A percentile compares a stretch with the other conserved stretches of the same genome.
These are phyloP conservation scores for Monosporascus sp. DNA, from an alignment of 2,329 filamentous ascomycete species.

Conservation along the genomic window DNA sequence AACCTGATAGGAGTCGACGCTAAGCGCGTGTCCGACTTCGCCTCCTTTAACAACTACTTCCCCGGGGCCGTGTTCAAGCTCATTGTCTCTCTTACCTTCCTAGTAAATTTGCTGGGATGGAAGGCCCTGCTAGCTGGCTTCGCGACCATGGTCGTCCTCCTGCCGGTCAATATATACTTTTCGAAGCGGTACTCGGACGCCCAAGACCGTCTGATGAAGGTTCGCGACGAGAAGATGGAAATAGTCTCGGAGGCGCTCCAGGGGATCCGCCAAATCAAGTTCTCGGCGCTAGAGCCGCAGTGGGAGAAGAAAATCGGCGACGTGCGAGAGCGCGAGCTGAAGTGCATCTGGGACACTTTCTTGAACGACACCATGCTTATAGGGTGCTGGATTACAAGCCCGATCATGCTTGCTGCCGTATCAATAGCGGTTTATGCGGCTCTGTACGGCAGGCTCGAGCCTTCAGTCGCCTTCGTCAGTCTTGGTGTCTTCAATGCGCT, in stretches of 20 bases:
- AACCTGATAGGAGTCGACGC: slow-evolving; percentile 76
- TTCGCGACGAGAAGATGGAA: slow-evolving; percentile 68
- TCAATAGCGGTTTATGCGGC: slow-evolving; percentile 65
- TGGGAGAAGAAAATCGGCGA: slow-evolving; percentile 68
- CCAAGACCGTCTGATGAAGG: slow-evolving; percentile 68
- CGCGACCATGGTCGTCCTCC: slow-evolving; percentile 55
- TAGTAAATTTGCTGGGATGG: slow-evolving; percentile 69
- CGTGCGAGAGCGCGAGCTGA: slow-evolving; percentile 62
- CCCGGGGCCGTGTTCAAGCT: slow-evolving; percentile 58
- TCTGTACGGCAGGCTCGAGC: slow-evolving; percentile 56
- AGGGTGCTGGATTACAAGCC: slow-evolving; percentile 67
- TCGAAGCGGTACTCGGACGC: slow-evolving; percentile 59
- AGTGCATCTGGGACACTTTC: slow-evolving; percentile 62
- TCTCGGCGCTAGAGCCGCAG: slow-evolving; percentile 67
- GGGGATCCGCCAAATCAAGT: slow-evolving; percentile 81
- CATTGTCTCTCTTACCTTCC: slow-evolving; percentile 58
- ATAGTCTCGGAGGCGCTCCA: slow-evolving; percentile 72
- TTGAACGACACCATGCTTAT: slow-evolving; percentile 57
- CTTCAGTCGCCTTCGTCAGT: slow-evolving; percentile 74
- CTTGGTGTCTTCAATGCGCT: slow-evolving; percentile 70
- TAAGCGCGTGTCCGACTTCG: slow-evolving; percentile 63
- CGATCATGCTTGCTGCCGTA: slow-evolving; percentile 66
- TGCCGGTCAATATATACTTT: slow-evolving; percentile 63
- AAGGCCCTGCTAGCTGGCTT: slow-evolving; percentile 62
- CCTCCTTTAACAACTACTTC: slow-evolving; percentile 61